phyloP scores from a whole-genome alignment of 306 rosid species.

The Corylus avellana region DNA sequence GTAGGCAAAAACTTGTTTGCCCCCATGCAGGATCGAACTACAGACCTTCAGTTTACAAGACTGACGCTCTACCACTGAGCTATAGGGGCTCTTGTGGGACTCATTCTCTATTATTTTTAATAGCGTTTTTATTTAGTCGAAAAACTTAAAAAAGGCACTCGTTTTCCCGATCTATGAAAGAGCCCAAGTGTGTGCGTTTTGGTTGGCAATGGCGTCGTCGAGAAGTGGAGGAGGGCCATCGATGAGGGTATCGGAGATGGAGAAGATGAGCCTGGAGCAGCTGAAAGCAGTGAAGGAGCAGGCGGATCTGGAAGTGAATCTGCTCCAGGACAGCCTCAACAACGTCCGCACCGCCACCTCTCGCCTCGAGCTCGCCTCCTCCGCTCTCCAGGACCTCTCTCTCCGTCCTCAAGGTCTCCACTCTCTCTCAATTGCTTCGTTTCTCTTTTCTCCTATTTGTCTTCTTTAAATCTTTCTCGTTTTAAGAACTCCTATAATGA shows the following conservation, averaged over 20 bases:
- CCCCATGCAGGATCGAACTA: conserved; percentile 22
- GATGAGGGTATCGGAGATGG: conserved; percentile 35
- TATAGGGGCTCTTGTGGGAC: not conserved
- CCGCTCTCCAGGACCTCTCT: conserved; percentile 84
- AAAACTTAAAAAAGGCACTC: no score
- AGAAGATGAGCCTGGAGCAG: conserved; percentile 90
- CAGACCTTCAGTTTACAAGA: conserved; percentile 18
- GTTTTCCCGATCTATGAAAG: not conserved
- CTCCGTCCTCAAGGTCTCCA: conserved; percentile 58
- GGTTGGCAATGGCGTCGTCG: conserved; percentile 43
- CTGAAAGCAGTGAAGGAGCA: conserved; percentile 79
- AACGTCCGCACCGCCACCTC: conserved; percentile 88
- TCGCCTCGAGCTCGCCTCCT: conserved; percentile 78
- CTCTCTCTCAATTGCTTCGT: not conserved
- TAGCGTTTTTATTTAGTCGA: no score
- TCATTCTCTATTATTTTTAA: no score
- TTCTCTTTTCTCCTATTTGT: not conserved
- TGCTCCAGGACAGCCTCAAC: conserved; percentile 80
- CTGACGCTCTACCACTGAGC: conserved; percentile 29
- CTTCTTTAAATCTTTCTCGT: not conserved
- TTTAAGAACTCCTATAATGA: not conserved
- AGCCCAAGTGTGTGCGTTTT: not conserved
- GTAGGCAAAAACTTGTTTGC: not conserved
- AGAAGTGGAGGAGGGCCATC: conserved; percentile 41
- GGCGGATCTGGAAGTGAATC: conserved; percentile 76